Evolutionary conservation across 768 basidiomycete genomes (phyloP).

Genomic region (Boletus insuetus): DNA sequence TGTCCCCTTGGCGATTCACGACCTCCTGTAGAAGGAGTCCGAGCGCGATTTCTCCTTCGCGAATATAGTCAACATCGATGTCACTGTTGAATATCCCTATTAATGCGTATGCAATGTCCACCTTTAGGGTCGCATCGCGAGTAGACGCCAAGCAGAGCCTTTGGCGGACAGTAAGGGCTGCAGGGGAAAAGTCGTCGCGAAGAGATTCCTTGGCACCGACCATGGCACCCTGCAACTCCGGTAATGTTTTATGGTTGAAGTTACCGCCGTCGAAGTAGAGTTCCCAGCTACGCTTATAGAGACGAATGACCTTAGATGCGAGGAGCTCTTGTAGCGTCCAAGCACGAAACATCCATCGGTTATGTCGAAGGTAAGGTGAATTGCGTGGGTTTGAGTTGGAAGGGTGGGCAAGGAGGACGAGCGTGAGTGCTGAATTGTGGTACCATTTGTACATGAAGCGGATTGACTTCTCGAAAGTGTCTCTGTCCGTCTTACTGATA

Average conservation of each 20-base stretch:
- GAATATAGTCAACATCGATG: background rate
- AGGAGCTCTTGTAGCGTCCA: conserved; percentile 6
- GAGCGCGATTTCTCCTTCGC: conserved; percentile 6
- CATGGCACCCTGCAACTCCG: no score
- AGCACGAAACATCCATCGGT: conserved; percentile 13
- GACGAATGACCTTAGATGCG: conserved; percentile 7
- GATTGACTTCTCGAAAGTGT: background rate
- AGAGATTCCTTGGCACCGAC: no score
- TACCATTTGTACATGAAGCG: conserved; percentile 18
- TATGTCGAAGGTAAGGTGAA: background rate
- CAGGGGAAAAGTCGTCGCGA: background rate
- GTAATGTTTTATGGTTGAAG: conserved; percentile 6
- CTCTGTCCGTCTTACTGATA: no score
- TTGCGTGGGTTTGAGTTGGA: no score
- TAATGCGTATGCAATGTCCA: conserved; percentile 14
- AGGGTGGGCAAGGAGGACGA: conserved; percentile 9
- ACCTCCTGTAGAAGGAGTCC: conserved; percentile 14
- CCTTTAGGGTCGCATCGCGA: conserved; percentile 6
- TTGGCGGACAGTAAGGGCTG: background rate
- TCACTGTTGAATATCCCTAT: conserved; percentile 18
- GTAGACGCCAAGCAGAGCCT: conserved; percentile 13
- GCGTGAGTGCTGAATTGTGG: conserved; percentile 5
- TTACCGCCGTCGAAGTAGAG: background rate
- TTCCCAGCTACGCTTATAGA: conserved; percentile 6
- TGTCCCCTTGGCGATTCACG: conserved; percentile 10